Evolutionary conservation across 352 stramenopile species (phyloP), one percentile per base, ranked within the genome.

Genomic region (Globisporangium splendens): DNA sequence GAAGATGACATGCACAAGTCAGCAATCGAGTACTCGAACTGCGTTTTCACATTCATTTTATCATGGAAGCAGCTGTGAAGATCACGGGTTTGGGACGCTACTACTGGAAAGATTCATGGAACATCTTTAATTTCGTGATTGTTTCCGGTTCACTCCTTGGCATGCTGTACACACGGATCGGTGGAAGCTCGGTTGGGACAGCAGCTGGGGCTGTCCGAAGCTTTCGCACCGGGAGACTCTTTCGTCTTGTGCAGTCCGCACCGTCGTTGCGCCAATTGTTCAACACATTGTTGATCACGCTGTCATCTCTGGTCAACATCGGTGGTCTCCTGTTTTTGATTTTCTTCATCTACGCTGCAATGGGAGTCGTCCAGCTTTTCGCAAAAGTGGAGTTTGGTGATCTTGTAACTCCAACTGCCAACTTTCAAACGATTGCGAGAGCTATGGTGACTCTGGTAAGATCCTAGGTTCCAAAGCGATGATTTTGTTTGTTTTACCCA

Each of bases 261-360:
- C 78, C 90, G 43, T 83, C 73, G 0, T 72, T 98, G 24, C 77
- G 83, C 3, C 79, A 94, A 59, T 69, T 96, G 18, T 89, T 96
- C 61, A 93, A 96, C 54, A 96, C 91, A 6, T 73, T 98, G 33
- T 39, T 97, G 13, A 76, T 83, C 20, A 91, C 86, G 17, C 50
- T 98, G 35, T 90, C 91, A 22, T 88, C 79, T 1, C 82, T 96
- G 22, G 77, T 77, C 18, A 97, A 96, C 65, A 95, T 98, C 39
- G 88, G 77, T 8, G 75, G 72, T 11, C 63, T 98, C 4, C 65
- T 98, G 10, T 86, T 95, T 20, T 62, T 98, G 4, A 60, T 98
- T 4, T 91, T 97, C 59, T 97, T 97, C 63, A 96, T 98, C 61
- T 97, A 95, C 50, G 84, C 89, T 22, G 85, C 92, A 2, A 77